Conservation (phyloP, 2,329 filamentous ascomycete species). For the Cladorrhinum sp. region DNA sequence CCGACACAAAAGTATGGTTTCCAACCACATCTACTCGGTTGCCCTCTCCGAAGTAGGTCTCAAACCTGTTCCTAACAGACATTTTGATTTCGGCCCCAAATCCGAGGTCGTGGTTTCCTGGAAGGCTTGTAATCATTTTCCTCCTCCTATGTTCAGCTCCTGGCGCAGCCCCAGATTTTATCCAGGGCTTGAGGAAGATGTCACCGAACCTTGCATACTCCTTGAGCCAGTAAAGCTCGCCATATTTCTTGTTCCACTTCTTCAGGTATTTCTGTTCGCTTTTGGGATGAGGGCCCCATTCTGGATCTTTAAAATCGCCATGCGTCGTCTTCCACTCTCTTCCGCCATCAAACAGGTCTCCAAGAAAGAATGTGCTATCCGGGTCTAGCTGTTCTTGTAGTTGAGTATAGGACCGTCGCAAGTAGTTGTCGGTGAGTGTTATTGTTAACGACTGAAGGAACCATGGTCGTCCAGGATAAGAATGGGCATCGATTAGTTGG, state of each 20-base stretch:
- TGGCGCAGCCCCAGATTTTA: slow-evolving; percentile 52
- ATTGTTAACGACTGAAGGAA: slow-evolving; percentile 53
- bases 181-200: slow-evolving; percentile 76
- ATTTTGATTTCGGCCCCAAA: slow-evolving; percentile 83
- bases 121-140: slow-evolving; percentile 79
- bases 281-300: slow-evolving; percentile 53
- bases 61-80: slow-evolving; percentile 77
- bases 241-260: slow-evolving; percentile 71
- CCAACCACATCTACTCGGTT: slow-evolving; percentile 89
- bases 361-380: slow-evolving; percentile 85
- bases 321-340: slow-evolving; percentile 82
- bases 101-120: slow-evolving; percentile 92
- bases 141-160: slow-evolving; percentile 62
- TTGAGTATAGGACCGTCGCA: slow-evolving; percentile 75
- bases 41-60: slow-evolving; percentile 84
- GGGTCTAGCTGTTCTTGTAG: slow-evolving; percentile 75
- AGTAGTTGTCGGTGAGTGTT: slow-evolving; percentile 80
- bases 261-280: slow-evolving; percentile 56
- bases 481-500: slow-evolving; percentile 89
- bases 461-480: slow-evolving; percentile 79
- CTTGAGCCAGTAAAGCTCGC: slow-evolving; percentile 76
- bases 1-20: slow-evolving; percentile 91
- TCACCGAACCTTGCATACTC: slow-evolving; percentile 85
- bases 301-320: slow-evolving; percentile 57
- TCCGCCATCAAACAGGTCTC: slow-evolving; percentile 93